Evolutionary conservation across 257 asterid genomes (phyloP), one percentile per base, ranked within the genome.

Genomic region (Solanum arcanum): DNA sequence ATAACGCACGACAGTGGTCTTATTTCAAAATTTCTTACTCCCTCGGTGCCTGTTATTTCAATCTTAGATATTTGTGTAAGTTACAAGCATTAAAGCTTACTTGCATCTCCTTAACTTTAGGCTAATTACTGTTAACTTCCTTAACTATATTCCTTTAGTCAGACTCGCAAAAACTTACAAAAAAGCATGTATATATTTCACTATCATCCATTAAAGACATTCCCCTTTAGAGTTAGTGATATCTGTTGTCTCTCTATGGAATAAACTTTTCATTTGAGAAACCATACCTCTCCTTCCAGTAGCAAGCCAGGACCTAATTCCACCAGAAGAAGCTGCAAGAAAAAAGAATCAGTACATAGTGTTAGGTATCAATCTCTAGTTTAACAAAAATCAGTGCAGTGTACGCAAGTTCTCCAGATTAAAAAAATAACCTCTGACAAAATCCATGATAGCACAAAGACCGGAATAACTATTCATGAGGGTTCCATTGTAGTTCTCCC

Each of bases 401-500:
- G 39, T 35, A 42, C 31, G 81, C 4, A 87, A 6, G 52, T 62
- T 20, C 56, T 25, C 68, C 87, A 74, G 73, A 60, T 39, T 25
- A 59, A 35, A 29, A 46, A 81, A 49, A 62, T 88, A 78, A 96
- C 99, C 99, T 93, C 91, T 89, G 81, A 66, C 89, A 21, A 27
- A 66, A 72, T 88, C 91, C 89, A 96, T 56, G 33, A 96, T 92
- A 88, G 98, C 99, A 86, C 99, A 97, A 60, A 95, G 92, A 69
- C 98, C 94, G 7, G 99, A 94, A 83, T 97, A 97, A 91, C 94
- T 90, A 85, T 88, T 97, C 89, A 20, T 88, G 72, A 97, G 92
- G 89, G 98, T 96, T 82, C 98, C 99, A 7, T 96, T 93, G 82
- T 81, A 44, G 87, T 90, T 93, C 90, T 95, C 95, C 99, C 99